These are phyloP conservation scores for Penicillium silybi DNA, from an alignment of 495 filamentous ascomycete species.

Conservation along the genomic window DNA sequence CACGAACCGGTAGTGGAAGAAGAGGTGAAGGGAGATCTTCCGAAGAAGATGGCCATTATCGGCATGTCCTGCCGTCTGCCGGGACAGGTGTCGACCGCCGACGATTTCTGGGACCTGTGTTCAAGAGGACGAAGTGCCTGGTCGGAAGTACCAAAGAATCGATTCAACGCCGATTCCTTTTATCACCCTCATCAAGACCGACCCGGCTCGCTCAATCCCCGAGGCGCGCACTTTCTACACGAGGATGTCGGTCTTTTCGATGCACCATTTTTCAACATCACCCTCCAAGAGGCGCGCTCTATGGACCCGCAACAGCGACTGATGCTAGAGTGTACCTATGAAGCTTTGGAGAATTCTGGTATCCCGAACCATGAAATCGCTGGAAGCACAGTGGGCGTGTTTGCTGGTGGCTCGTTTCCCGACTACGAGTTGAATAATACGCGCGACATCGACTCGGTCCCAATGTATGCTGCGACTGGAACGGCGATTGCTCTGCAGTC, in stretches of 20 bases:
- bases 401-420: slow-evolving; percentile 36
- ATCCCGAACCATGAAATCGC: slow-evolving; percentile 36
- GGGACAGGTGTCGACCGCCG: slow-evolving; percentile 48
- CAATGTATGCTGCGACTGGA: slow-evolving; percentile 47
- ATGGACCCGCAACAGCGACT: slow-evolving; percentile 51
- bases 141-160: slow-evolving; percentile 20
- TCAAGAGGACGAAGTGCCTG: slow-evolving; percentile 25
- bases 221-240: slow-evolving; percentile 39
- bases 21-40: slow-evolving; percentile 3
- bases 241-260: slow-evolving; percentile 55
- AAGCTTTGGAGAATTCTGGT: slow-evolving; percentile 47
- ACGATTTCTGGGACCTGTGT: slow-evolving; percentile 55
- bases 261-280: slow-evolving; percentile 49
- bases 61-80: slow-evolving; percentile 48
- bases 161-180: slow-evolving; percentile 46
- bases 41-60: slow-evolving; percentile 41
- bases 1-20: background rate
- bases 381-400: slow-evolving; percentile 46
- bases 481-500: slow-evolving; percentile 38
- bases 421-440: slow-evolving; percentile 45
- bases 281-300: slow-evolving; percentile 37
- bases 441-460: slow-evolving; percentile 35
- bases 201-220: slow-evolving; percentile 25
- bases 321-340: slow-evolving; percentile 41
- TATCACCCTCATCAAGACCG: slow-evolving; percentile 34